phyloP scores from a whole-genome alignment of 2,329 filamentous ascomycete species.

The Colletotrichum sp. region DNA sequence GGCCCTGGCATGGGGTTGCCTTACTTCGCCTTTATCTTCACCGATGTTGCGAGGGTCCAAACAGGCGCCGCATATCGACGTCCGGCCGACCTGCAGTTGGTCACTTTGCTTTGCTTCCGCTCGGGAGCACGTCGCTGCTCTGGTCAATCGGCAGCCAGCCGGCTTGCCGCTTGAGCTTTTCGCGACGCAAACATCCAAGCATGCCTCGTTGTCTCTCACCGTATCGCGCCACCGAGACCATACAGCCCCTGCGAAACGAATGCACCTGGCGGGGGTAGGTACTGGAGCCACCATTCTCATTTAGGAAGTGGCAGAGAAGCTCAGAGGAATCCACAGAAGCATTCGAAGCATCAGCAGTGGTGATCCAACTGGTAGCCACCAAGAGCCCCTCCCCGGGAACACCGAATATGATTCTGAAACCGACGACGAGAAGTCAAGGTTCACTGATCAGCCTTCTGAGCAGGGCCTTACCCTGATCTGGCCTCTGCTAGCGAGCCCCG shows the following conservation, averaged over 20 bases:
- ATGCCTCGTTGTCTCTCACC: constrained; percentile 11
- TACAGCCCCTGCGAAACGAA: neutral
- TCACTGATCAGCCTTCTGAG: constrained; percentile 13
- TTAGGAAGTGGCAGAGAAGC: constrained; percentile 22
- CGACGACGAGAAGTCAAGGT: constrained; percentile 11
- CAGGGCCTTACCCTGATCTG: constrained; percentile 11
- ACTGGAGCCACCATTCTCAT: neutral
- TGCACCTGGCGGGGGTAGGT: neutral
- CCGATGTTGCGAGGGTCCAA: neutral
- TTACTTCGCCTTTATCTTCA: neutral
- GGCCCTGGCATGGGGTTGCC: neutral
- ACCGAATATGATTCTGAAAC: constrained; percentile 23
- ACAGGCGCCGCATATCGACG: neutral
- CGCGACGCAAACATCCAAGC: neutral
- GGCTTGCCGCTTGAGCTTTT: neutral
- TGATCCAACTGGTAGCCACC: neutral
- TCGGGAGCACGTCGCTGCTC: neutral
- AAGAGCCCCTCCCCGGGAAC: constrained; percentile 14
- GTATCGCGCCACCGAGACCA: neutral
- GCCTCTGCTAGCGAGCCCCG: constrained; percentile 10
- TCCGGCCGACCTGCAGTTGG: neutral
- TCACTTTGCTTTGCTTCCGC: neutral
- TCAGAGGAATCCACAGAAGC: constrained; percentile 17
- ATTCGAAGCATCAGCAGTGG: constrained; percentile 13
- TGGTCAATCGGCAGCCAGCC: neutral